These are phyloP conservation scores for Dipodascus albidus DNA, from an alignment of 805 yeast genomes.

Conservation along the genomic window DNA sequence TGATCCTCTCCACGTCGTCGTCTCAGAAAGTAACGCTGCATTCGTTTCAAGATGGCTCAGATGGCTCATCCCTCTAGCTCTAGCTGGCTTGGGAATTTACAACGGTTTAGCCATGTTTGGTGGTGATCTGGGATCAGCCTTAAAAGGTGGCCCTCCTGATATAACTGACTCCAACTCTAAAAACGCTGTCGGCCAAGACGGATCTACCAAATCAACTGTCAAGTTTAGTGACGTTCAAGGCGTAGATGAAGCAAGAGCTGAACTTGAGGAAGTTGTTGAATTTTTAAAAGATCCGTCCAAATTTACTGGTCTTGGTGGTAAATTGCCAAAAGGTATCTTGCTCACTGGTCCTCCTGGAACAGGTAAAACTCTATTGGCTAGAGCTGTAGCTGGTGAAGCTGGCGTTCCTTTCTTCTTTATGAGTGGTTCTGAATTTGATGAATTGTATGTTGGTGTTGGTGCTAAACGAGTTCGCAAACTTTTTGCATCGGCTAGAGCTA, in stretches of 20 bases:
- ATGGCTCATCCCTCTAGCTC: constrained; percentile 75
- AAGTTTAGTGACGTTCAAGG: constrained; percentile 92
- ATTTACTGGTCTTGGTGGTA: constrained; percentile 95
- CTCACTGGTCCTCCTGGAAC: constrained; percentile 99
- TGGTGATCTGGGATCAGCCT: constrained; percentile 71
- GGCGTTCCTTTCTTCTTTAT: constrained; percentile 97
- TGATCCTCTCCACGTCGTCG: constrained; percentile 90
- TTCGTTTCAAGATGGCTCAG: constrained; percentile 77
- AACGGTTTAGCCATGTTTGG: constrained; percentile 59
- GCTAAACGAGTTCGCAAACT: constrained; percentile 95
- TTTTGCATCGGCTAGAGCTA: constrained; percentile 83
- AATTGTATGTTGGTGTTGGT: constrained; percentile 97
- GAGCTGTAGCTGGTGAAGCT: constrained; percentile 99
- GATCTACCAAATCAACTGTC: constrained; percentile 70
- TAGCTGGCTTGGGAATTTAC: constrained; percentile 71
- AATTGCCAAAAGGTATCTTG: constrained; percentile 92
- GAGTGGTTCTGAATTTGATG: constrained; percentile 98
- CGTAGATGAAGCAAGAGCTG: constrained; percentile 96
- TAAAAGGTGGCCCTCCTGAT: constrained; percentile 37
- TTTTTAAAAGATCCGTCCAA: constrained; percentile 92
- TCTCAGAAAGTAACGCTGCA: constrained; percentile 73
- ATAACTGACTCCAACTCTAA: constrained; percentile 29
- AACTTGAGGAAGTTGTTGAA: constrained; percentile 95
- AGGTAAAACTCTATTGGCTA: constrained; percentile 90
- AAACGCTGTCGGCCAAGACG: constrained; percentile 69